These are phyloP conservation scores for Ascodesmis nigricans DNA, from an alignment of 495 filamentous ascomycete species.

Conservation along the genomic window DNA sequence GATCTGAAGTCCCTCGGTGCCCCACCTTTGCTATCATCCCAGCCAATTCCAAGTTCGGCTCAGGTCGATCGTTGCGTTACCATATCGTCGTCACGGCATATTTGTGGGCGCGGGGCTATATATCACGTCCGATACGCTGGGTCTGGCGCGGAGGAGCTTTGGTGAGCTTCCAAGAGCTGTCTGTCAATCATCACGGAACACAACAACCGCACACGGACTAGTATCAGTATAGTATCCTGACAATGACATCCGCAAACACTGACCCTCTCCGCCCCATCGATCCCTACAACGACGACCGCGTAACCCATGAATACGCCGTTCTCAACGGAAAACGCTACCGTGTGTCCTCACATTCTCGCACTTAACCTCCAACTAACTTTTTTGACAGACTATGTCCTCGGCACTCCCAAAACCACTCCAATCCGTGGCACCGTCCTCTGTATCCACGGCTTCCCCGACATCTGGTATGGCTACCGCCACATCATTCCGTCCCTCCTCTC, in stretches of 20 bases:
- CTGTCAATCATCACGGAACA: too few species aligned
- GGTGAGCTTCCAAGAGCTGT: too few species aligned
- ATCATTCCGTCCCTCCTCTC: conserved; percentile 59
- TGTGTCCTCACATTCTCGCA: conserved; percentile 8
- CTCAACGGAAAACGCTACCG: conserved; percentile 24
- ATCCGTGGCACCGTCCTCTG: conserved; percentile 15
- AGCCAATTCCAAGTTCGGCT: too few species aligned
- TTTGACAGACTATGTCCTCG: conserved; percentile 18
- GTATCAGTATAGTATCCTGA: too few species aligned
- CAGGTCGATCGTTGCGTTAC: too few species aligned
- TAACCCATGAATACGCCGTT: conserved; percentile 21
- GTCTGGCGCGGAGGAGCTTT: too few species aligned
- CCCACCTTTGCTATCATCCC: too few species aligned
- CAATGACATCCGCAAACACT: neutral
- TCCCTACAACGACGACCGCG: conserved; percentile 20
- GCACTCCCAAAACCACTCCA: conserved; percentile 7
- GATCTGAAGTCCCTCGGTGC: too few species aligned
- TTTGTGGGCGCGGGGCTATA: too few species aligned
- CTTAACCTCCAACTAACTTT: conserved; percentile 1
- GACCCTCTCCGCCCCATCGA: conserved; percentile 10
- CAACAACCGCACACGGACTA: too few species aligned
- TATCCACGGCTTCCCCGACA: conserved; percentile 19
- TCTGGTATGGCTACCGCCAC: conserved; percentile 29
- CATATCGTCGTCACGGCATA: too few species aligned
- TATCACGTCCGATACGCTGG: too few species aligned